phyloP scores from a whole-genome alignment of 2,329 filamentous ascomycete species.

The Microcyclosporella mali region DNA sequence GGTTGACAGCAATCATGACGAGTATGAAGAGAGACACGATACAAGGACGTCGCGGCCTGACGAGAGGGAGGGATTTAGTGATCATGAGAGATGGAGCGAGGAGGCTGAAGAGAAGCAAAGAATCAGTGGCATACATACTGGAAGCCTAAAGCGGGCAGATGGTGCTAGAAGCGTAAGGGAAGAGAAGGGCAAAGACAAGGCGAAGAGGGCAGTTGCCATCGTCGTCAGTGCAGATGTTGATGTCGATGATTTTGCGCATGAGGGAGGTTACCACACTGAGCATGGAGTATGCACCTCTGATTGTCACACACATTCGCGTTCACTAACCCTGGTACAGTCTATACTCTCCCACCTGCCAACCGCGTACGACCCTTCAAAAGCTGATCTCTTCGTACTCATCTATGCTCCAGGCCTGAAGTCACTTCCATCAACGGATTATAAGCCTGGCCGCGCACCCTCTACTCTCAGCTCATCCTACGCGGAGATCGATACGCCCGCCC shows the following conservation, averaged over 20 bases:
- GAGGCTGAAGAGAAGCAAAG: constrained; percentile 64
- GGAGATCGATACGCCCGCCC: constrained; percentile 65
- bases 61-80: constrained; percentile 39
- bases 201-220: constrained; percentile 70
- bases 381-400: constrained; percentile 81
- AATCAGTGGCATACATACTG: constrained; percentile 20
- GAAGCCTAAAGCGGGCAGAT: constrained; percentile 20
- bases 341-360: constrained; percentile 84
- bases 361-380: constrained; percentile 64
- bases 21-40: constrained; percentile 11
- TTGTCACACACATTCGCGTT: neutral
- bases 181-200: constrained; percentile 23
- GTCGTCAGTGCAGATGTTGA: constrained; percentile 75
- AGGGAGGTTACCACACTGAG: constrained; percentile 57
- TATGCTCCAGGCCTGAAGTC: constrained; percentile 69
- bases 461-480: constrained; percentile 77
- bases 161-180: constrained; percentile 12
- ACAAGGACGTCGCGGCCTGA: constrained; percentile 16
- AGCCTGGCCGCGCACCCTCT: constrained; percentile 44
- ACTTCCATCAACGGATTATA: constrained; percentile 40
- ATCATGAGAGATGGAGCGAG: constrained; percentile 88
- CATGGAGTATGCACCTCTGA: constrained; percentile 62
- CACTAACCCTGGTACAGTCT: constrained; percentile 35
- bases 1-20: constrained; percentile 69
- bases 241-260: constrained; percentile 50